Percentiles rank a stretch among this genome's conserved stretches.
These are phyloP conservation scores for Durotheca rogersii DNA, from an alignment of 495 filamentous ascomycete genomes.

Conservation along the genomic window DNA sequence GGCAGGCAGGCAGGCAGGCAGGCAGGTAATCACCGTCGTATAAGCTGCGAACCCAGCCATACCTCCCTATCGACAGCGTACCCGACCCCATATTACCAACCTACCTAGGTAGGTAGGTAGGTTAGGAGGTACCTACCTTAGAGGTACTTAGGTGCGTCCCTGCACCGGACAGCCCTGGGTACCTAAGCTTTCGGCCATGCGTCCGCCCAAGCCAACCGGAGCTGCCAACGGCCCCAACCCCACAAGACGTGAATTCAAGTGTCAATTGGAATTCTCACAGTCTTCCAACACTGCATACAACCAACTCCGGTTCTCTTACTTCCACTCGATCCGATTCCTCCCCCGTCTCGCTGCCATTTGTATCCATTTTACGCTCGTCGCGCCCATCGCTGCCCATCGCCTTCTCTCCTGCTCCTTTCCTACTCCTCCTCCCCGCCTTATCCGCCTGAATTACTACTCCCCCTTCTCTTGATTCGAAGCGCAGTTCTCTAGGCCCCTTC, in stretches of 20 bases:
- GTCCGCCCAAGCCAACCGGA: too few species aligned
- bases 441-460: constrained; percentile 20
- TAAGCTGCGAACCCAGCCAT: too few species aligned
- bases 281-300: constrained; percentile 22
- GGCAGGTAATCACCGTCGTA: too few species aligned
- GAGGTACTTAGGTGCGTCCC: too few species aligned
- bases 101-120: too few species aligned
- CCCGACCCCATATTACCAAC: too few species aligned
- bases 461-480: constrained; percentile 12
- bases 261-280: constrained; percentile 12
- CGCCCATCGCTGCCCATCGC: constrained; percentile 1
- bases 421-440: constrained; percentile 19
- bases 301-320: constrained; percentile 27
- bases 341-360: constrained; percentile 15
- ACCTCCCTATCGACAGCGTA: too few species aligned
- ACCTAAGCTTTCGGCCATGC: too few species aligned
- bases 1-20: too few species aligned
- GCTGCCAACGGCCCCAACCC: background rate
- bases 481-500: constrained; percentile 15
- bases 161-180: too few species aligned
- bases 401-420: too few species aligned
- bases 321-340: constrained; percentile 30
- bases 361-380: background rate
- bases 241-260: constrained; percentile 4
- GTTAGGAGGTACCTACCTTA: too few species aligned